Evolutionary conservation across 805 yeast genomes (phyloP), one percentile per base, ranked within the genome.

Genomic region (Cyberlindnera suaveolens): DNA sequence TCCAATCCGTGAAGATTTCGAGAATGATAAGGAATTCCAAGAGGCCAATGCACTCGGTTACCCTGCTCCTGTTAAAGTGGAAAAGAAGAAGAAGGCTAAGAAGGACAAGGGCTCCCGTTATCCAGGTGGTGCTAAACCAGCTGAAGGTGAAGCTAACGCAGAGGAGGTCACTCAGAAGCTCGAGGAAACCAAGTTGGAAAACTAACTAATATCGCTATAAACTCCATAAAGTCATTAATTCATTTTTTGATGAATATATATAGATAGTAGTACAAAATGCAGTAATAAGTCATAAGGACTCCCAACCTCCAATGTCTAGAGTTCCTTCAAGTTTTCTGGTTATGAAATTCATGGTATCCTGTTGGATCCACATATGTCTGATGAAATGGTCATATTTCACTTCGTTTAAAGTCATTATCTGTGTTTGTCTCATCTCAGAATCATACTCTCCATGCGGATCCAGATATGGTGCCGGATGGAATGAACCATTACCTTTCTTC

Each of bases 221-320:
- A 36, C 11, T 16, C 15, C 20, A 9, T 10, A n/a, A n/a, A 18
- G 37, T 34, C 37, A 34, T 34, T 18, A 34, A 11, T 17, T 18
- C 4, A 10, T 18, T 14, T 13, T 13, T 35, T 13, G n/a, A 23
- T 8, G 8, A 15, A 33, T 13, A 33, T 13, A 17, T 33, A 31
- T 31, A 15, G 17, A 31, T 31, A 15, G 17, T 16, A 33, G 8
- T 35, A n/a, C 26, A 15, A 14, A 13, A 18, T 18, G 34, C 15
- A 15, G 18, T 17, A 30, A 23, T 23, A 5, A 23, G 37, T 47
- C 66, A 87, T 48, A 85, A 66, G 2, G 93, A 85, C 53, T 85
- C 93, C 99, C 99, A 91, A 0, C 99, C 99, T 8, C 99, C 99
- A 32, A 83, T 77, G 61, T 91, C 98, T 30, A 82, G 64, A 7